phyloP scores from a whole-genome alignment of 139 green algal species.

The Closterium sp. region DNA sequence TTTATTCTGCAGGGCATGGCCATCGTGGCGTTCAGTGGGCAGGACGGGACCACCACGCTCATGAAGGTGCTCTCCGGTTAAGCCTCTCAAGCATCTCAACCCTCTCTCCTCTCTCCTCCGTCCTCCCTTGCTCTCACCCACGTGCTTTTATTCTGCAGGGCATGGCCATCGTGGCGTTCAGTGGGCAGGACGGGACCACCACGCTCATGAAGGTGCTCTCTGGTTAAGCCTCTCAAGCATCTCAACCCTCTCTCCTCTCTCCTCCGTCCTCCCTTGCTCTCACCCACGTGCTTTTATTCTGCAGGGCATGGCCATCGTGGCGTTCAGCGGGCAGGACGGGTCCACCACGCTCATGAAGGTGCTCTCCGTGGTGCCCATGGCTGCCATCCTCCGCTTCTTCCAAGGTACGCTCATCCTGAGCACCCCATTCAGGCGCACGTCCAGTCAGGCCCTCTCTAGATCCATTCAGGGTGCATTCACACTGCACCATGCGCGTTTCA shows the following conservation, averaged over 20 bases:
- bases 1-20: slow-evolving; percentile 4
- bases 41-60: neutral
- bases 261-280: too few species aligned
- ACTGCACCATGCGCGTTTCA: too few species aligned
- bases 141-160: neutral
- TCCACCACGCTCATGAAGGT: slow-evolving; percentile 19
- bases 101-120: neutral
- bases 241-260: too few species aligned
- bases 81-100: too few species aligned
- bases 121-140: neutral
- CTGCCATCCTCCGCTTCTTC: slow-evolving; percentile 2
- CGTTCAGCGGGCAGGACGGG: slow-evolving; percentile 1
- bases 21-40: slow-evolving; percentile 11
- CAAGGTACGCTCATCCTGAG: neutral
- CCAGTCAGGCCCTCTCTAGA: too few species aligned
- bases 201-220: slow-evolving; percentile 21
- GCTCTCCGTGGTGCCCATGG: slow-evolving; percentile 14
- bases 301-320: slow-evolving; percentile 17
- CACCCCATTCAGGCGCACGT: too few species aligned
- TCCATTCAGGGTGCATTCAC: too few species aligned
- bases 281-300: neutral
- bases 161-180: slow-evolving; percentile 13
- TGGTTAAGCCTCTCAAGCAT: too few species aligned
- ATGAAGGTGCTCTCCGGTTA: slow-evolving; percentile 1
- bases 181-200: neutral